These are phyloP conservation scores for Cryptococcus sp. DNA, from an alignment of 1,284 basidiomycete genomes.

Conservation along the genomic window DNA sequence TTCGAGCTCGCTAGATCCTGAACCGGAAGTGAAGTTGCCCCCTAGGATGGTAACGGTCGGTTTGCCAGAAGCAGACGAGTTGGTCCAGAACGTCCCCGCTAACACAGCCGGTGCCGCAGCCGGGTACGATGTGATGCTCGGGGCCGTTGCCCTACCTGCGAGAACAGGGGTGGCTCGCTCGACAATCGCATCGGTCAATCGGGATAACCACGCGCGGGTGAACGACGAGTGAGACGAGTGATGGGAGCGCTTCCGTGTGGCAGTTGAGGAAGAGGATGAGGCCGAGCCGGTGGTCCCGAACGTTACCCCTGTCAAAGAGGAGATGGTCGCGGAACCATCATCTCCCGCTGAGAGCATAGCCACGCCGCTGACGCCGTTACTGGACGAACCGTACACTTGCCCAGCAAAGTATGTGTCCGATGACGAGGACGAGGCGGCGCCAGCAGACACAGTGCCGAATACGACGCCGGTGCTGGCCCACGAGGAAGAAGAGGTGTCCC, in stretches of 20 bases:
- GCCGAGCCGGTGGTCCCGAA: slow-evolving; percentile 34
- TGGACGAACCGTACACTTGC: slow-evolving; percentile 51
- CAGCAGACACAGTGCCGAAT: slow-evolving; percentile 67
- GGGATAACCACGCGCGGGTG: slow-evolving; percentile 39
- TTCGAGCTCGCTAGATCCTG: slow-evolving; percentile 49
- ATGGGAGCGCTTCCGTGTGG: slow-evolving; percentile 49
- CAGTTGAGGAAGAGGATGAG: slow-evolving; percentile 19
- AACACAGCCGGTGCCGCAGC: slow-evolving; percentile 76
- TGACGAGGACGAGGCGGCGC: slow-evolving; percentile 60
- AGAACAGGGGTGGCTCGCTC: slow-evolving; percentile 30
- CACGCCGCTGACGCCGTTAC: slow-evolving; percentile 53
- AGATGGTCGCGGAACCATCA: slow-evolving; percentile 38
- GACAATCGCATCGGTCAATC: slow-evolving; percentile 34
- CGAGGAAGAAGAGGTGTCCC: slow-evolving; percentile 64
- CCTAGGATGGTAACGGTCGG: slow-evolving; percentile 70
- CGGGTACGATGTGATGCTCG: slow-evolving; percentile 55
- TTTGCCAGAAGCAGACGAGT: slow-evolving; percentile 66
- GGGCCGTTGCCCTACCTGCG: slow-evolving; percentile 59
- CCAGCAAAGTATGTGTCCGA: slow-evolving; percentile 53
- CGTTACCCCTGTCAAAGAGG: slow-evolving; percentile 32
- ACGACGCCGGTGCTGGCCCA: slow-evolving; percentile 75
- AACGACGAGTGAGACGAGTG: slow-evolving; percentile 58
- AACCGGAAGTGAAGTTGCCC: slow-evolving; percentile 75
- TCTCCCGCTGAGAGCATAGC: slow-evolving; percentile 50
- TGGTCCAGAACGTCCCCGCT: slow-evolving; percentile 87